Conservation (phyloP, 768 basidiomycete genomes). For the Cystofilobasidium bisporidii region DNA sequence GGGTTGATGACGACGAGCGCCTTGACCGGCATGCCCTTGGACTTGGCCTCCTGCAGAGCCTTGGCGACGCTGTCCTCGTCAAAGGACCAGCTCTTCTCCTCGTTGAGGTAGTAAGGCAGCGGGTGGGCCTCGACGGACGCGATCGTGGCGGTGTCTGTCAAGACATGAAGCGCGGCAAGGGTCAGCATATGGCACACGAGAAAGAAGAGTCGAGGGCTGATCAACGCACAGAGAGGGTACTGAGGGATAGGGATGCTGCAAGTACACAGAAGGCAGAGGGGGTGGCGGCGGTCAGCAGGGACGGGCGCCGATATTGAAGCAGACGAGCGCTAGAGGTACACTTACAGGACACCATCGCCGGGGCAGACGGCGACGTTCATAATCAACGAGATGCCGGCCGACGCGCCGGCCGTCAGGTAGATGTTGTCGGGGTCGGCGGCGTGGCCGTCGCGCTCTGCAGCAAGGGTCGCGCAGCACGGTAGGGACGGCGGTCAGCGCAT, state of each 20-base stretch:
- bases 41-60: slow-evolving; percentile 56
- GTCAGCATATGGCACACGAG: neutral
- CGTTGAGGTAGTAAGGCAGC: slow-evolving; percentile 82
- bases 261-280: neutral
- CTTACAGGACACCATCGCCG: slow-evolving; percentile 38
- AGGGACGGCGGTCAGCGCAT: too few relatives aligned
- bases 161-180: neutral
- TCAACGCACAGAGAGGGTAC: slow-evolving; percentile 62
- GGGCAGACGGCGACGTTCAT: slow-evolving; percentile 36
- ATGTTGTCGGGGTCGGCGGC: slow-evolving; percentile 73
- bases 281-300: neutral
- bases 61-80: slow-evolving; percentile 56
- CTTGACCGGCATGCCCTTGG: slow-evolving; percentile 57
- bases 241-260: slow-evolving; percentile 84
- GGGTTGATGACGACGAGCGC: slow-evolving; percentile 97
- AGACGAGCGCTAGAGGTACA: neutral
- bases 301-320: neutral
- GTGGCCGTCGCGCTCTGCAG: slow-evolving; percentile 75
- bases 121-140: slow-evolving; percentile 71
- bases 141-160: slow-evolving; percentile 68
- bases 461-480: too few relatives aligned
- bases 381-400: slow-evolving; percentile 67
- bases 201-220: neutral
- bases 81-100: slow-evolving; percentile 71
- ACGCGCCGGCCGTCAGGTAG: slow-evolving; percentile 91